These are phyloP conservation scores for Fusarium sp. DNA, from an alignment of 2,329 filamentous ascomycete genomes.

Conservation along the genomic window DNA sequence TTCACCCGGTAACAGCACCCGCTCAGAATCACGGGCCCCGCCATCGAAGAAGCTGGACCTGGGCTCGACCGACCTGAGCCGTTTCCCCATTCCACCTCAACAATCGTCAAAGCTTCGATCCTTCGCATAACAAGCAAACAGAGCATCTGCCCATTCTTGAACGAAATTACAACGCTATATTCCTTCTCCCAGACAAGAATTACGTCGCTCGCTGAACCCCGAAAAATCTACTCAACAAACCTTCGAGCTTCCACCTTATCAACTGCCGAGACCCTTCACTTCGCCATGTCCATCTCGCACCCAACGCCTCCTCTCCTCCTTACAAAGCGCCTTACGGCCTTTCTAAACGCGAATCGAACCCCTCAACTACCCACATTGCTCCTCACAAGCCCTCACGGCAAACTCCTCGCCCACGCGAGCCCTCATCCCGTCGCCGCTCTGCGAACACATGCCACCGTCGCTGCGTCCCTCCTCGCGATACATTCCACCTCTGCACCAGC, in stretches of 20 bases:
- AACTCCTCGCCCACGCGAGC: constrained; percentile 74
- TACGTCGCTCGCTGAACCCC: background rate
- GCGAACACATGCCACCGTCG: constrained; percentile 75
- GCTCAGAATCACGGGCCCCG: constrained; percentile 21
- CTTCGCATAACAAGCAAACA: constrained; percentile 3
- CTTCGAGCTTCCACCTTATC: background rate
- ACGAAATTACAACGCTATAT: background rate
- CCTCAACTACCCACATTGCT: constrained; percentile 71
- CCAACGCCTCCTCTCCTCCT: constrained; percentile 73
- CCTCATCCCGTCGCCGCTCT: constrained; percentile 69
- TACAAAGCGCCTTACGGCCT: constrained; percentile 74
- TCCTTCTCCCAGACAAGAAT: background rate
- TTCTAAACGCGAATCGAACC: constrained; percentile 72
- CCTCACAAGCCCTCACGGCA: constrained; percentile 72
- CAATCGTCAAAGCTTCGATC: constrained; percentile 28
- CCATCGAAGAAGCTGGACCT: constrained; percentile 32
- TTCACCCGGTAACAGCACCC: constrained; percentile 3
- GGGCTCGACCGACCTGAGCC: constrained; percentile 29
- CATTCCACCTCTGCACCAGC: constrained; percentile 64
- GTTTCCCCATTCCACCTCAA: constrained; percentile 42
- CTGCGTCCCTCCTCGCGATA: constrained; percentile 72
- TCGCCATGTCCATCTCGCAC: constrained; percentile 55
- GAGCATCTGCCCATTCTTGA: background rate
- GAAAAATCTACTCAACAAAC: background rate
- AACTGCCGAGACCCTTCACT: background rate